A percentile compares a stretch with the other conserved stretches of the same genome.
Conservation (phyloP, 164 flowering plant species). For the Taxillus chinensis region DNA sequence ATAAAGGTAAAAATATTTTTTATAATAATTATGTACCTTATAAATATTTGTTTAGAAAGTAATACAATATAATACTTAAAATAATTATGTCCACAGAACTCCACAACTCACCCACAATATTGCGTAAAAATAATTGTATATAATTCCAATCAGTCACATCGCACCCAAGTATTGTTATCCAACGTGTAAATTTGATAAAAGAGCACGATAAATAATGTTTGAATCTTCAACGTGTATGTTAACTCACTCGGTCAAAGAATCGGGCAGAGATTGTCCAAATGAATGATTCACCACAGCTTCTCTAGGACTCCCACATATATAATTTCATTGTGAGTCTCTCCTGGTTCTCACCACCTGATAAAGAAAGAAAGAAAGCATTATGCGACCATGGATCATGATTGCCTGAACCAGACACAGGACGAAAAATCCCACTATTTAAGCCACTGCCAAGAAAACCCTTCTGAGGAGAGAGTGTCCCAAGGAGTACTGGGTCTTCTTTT, state of each 20-base stretch:
- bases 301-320: slow-evolving; percentile 41
- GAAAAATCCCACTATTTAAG: slow-evolving; percentile 36
- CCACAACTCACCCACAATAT: too few relatives aligned
- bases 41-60: too few relatives aligned
- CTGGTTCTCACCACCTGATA: slow-evolving; percentile 32
- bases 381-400: slow-evolving; percentile 55
- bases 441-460: slow-evolving; percentile 32
- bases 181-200: too few relatives aligned
- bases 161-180: too few relatives aligned
- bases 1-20: too few relatives aligned
- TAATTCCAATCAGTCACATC: too few relatives aligned
- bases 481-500: slow-evolving; percentile 32
- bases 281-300: slow-evolving; percentile 29
- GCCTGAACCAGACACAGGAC: slow-evolving; percentile 27
- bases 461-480: slow-evolving; percentile 35
- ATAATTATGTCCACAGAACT: too few relatives aligned
- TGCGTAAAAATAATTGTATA: too few relatives aligned
- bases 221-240: not conserved
- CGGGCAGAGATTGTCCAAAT: slow-evolving; percentile 39
- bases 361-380: slow-evolving; percentile 33
- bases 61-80: too few relatives aligned
- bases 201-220: not conserved
- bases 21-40: too few relatives aligned
- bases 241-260: slow-evolving; percentile 72
- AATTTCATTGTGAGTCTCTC: slow-evolving; percentile 35